Evolutionary conservation across 371 early-diverging fungal genomes (phyloP), one percentile per base, ranked within the genome.

Genomic region (Mucor saturninus): DNA sequence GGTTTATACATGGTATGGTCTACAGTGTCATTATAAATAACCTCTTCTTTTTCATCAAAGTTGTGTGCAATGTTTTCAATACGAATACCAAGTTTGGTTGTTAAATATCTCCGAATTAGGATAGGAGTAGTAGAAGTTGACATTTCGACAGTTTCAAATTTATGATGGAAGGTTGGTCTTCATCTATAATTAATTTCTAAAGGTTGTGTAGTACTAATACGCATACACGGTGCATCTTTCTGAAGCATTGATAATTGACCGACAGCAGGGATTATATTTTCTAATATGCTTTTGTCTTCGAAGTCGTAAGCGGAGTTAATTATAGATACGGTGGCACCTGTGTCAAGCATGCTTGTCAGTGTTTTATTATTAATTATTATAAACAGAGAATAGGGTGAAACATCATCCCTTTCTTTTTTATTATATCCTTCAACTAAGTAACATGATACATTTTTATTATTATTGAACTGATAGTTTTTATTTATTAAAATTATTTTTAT

Each of bases 181-280:
- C 57, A 43, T 56, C 28, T 45, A n/a, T 15, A 48, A 35, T 7
- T 35, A 7, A 59, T 40, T 8, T 1, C n/a, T 7, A 59, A 15
- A 2, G 59, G 59, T 39, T 51, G 11, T 13, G 50, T 59, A 50
- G 50, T 59, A 5, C 59, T 40, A 9, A 50, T 59, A 5, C 51
- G 50, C 11, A 15, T 2, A 4, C 32, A 2, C 5, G 2, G 9
- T 32, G 10, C 11, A 58, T 58, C 39, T 11, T 49, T 43, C 10
- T 46, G 26, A 32, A 48, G 26, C 10, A 57, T 46, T 14, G 15
- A 30, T 28, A 57, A 57, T 13, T 6, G 6, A 3, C 57, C 57
- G 0, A 5, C 5, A 9, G 57, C 32, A 7, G 57, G 45, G 10
- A 57, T 57, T 2, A 32, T 30, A 15, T 31, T 15, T 6, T 57